Conservation (phyloP, 2,329 filamentous ascomycete genomes). For the Cladosporium austrohemisphaericum region DNA sequence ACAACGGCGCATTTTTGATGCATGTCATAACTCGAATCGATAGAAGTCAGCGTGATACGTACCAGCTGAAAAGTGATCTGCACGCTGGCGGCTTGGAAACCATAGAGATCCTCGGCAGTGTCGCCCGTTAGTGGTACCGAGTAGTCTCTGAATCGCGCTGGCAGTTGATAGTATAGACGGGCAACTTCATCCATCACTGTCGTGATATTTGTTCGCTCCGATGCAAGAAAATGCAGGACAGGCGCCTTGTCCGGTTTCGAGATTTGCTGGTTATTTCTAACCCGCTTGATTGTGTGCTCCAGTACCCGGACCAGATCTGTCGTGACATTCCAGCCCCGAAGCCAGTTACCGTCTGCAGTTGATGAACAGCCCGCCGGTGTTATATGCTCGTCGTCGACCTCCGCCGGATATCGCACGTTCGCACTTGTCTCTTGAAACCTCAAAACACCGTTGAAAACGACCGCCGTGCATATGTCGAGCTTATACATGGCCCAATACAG, state of each 20-base stretch:
- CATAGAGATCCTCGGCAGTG: slow-evolving; percentile 38
- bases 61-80: slow-evolving; percentile 47
- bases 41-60: slow-evolving; percentile 43
- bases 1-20: slow-evolving; percentile 47
- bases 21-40: slow-evolving; percentile 26
- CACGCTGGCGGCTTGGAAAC: slow-evolving; percentile 51
- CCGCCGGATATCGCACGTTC: slow-evolving; percentile 48
- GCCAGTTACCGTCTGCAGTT: slow-evolving; percentile 39
- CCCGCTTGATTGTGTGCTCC: slow-evolving; percentile 45
- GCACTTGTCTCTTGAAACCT: slow-evolving; percentile 46
- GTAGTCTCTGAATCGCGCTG: slow-evolving; percentile 30
- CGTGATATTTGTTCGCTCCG: slow-evolving; percentile 25
- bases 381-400: slow-evolving; percentile 43
- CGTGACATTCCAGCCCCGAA: slow-evolving; percentile 56
- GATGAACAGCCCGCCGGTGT: slow-evolving; percentile 6
- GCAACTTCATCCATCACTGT: slow-evolving; percentile 31
- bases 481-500: slow-evolving; percentile 58
- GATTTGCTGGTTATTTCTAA: slow-evolving; percentile 21
- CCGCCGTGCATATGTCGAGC: slow-evolving; percentile 52
- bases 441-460: slow-evolving; percentile 50
- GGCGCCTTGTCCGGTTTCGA: slow-evolving; percentile 24
- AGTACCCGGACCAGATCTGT: slow-evolving; percentile 56
- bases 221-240: slow-evolving; percentile 25
- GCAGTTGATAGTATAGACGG: slow-evolving; percentile 29
- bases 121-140: slow-evolving; percentile 32